Percentiles rank a stretch among this genome's conserved stretches.
Evolutionary conservation across 257 asterid genomes (phyloP).

Genomic region (Apocynum venetum): DNA sequence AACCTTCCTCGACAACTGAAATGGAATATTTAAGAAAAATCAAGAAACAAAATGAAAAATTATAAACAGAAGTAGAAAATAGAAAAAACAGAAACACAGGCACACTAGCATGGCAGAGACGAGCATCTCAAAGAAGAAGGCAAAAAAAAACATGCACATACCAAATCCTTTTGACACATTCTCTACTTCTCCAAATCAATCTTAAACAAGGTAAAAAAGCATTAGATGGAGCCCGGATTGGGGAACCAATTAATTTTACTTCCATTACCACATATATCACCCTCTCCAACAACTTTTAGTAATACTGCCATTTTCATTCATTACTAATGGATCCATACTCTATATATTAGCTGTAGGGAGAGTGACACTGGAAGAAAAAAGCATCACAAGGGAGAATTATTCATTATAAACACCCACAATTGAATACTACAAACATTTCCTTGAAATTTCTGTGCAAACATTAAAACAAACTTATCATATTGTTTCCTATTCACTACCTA

Average conservation of each 20-base stretch:
- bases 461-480: too few relatives aligned
- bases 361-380: background rate
- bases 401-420: background rate
- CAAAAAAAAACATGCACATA: background rate
- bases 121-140: background rate
- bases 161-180: background rate
- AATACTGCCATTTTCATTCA: background rate
- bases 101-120: background rate
- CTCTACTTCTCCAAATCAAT: background rate
- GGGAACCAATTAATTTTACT: background rate
- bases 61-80: background rate
- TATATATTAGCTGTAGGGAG: background rate
- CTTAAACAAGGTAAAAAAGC: background rate
- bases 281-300: background rate
- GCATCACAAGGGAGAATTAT: background rate
- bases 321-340: background rate
- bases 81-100: background rate
- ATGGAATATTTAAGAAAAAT: constrained; percentile 14
- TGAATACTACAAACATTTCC: background rate
- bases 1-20: constrained; percentile 73
- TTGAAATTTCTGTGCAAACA: background rate
- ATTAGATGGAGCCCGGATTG: background rate
- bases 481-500: background rate
- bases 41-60: background rate
- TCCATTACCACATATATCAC: background rate